Evolutionary conservation across 352 stramenopile species (phyloP).

Genomic region (Globisporangium spiculum): DNA sequence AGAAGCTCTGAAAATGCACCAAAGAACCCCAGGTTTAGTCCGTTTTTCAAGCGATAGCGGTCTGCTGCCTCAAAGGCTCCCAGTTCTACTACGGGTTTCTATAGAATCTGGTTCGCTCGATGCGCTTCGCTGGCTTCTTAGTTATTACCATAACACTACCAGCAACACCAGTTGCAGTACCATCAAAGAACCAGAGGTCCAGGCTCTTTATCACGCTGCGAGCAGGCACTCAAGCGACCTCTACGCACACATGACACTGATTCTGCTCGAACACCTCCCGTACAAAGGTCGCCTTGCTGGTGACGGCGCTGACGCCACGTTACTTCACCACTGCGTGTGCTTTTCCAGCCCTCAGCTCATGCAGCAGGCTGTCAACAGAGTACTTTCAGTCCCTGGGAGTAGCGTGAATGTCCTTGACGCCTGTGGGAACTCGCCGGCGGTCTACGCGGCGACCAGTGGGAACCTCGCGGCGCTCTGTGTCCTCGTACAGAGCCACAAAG

Average conservation of each 20-base stretch:
- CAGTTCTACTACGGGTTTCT: slow-evolving; percentile 20
- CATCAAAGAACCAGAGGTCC: slow-evolving; percentile 14
- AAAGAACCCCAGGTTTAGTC: slow-evolving; percentile 1
- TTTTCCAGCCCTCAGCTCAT: slow-evolving; percentile 29
- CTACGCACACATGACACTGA: slow-evolving; percentile 38
- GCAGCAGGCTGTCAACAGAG: slow-evolving; percentile 20
- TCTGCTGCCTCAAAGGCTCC: not conserved
- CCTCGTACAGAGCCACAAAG: slow-evolving; percentile 26
- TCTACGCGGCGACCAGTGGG: slow-evolving; percentile 31
- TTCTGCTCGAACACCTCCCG: slow-evolving; percentile 33
- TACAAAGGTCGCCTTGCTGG: slow-evolving; percentile 39
- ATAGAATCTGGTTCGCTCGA: slow-evolving; percentile 33
- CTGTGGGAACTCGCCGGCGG: slow-evolving; percentile 43
- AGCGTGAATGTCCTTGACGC: slow-evolving; percentile 33
- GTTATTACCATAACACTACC: not conserved
- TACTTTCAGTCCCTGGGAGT: slow-evolving; percentile 20
- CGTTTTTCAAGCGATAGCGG: not conserved
- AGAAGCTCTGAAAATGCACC: slow-evolving; percentile 25
- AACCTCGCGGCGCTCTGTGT: slow-evolving; percentile 29
- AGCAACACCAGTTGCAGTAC: not conserved
- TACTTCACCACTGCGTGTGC: slow-evolving; percentile 52
- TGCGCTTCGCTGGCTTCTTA: slow-evolving; percentile 44
- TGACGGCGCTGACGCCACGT: slow-evolving; percentile 39
- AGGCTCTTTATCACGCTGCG: slow-evolving; percentile 14
- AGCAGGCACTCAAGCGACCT: slow-evolving; percentile 29